Evolutionary conservation across 768 basidiomycete genomes (phyloP).

Genomic region (Kwoniella botswanensis): DNA sequence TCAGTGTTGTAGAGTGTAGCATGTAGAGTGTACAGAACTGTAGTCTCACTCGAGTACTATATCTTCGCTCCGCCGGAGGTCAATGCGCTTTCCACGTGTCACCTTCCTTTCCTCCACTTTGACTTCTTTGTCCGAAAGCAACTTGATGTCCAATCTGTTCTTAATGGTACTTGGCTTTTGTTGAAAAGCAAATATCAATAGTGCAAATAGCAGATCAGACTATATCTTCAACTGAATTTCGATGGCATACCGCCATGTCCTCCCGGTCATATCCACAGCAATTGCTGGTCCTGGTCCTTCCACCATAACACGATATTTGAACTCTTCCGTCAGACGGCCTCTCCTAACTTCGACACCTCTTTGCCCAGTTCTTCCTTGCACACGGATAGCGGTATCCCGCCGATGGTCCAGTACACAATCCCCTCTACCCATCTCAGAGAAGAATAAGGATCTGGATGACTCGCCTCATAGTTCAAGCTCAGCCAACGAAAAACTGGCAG

Average conservation of each 20-base stretch:
- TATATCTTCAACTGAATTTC: background rate
- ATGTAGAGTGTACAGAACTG: background rate
- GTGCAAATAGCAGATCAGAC: background rate
- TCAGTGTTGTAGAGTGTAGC: background rate
- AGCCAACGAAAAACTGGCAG: background rate
- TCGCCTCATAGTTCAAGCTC: too few relatives aligned
- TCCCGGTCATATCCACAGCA: background rate
- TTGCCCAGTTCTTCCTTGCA: background rate
- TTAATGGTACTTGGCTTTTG: background rate
- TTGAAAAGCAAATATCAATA: background rate
- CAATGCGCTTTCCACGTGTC: background rate
- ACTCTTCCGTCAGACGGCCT: background rate
- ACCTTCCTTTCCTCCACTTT: background rate
- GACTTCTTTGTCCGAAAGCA: background rate
- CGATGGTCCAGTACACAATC: background rate
- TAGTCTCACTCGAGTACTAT: background rate
- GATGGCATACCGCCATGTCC: slow-evolving; percentile 14
- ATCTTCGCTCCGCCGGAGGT: background rate
- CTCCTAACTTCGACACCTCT: background rate
- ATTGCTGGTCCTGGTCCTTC: slow-evolving; percentile 7
- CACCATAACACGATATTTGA: background rate
- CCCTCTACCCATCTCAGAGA: background rate
- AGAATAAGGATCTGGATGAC: background rate
- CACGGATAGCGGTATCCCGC: background rate
- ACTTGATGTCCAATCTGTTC: background rate